Base-by-base conservation (phyloP, 2,329 filamentous ascomycete species). In the Daldinia sp. region DNA sequence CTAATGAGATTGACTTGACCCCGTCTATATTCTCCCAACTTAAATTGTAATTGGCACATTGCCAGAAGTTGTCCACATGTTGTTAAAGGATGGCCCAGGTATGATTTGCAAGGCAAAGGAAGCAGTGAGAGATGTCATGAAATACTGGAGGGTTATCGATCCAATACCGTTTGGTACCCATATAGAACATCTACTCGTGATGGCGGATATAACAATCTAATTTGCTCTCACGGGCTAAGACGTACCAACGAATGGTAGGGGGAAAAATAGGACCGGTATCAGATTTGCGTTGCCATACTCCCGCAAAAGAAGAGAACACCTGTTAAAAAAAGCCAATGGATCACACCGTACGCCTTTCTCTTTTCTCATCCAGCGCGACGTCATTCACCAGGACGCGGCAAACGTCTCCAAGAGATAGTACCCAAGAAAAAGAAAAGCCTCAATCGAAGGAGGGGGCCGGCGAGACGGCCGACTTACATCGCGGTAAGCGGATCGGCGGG, bases 391-490 rank as follows among this genome's bases (percentile, higher is more conserved):
- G 65, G 67, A 67, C 61, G 65, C 58, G 48, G 67, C 58, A 39
- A 18, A 18, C 64, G 53, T 70, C 69, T 44, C 63, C 69, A 58
- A 69, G 69, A 70, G 30, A 70, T 33, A 57, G 58, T 20, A 39
- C 20, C 5, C 13, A 41, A 39, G 30, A 33, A 33, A 6, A 55
- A 64, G 41, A 35, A 35, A 35, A 10, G 33, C 37, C 30, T 70
- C 64, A 10, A 71, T 57, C 63, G 56, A 69, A 66, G 30, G 18
- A 50, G 65, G 61, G 64, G 65, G 59, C 42, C 28, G 28, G 54
- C 63, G 39, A 46, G 60, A 53, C 63, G 41, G 57, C 44, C 57
- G 30, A 41, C 18, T 10, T 50, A 63, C 56, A 63, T 65, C 60
- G 58, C 59, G 57, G 64, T 37, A 61, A 67, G 61, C 60, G 62